Conservation (phyloP, 306 rosid species). For the Hippophae tibetana region DNA sequence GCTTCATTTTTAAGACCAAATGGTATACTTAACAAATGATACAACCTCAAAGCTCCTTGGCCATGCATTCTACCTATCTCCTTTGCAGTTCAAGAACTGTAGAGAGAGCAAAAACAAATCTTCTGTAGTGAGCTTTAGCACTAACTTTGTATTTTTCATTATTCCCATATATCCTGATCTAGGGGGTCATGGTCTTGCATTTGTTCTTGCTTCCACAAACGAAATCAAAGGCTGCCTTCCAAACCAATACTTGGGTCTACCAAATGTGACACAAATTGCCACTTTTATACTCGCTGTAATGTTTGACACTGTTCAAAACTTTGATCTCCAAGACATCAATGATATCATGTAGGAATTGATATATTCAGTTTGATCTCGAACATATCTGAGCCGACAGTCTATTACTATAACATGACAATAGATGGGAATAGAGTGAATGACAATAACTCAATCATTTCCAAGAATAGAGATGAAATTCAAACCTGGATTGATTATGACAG, state of each 20-base stretch:
- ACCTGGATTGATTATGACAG: slow-evolving; percentile 26
- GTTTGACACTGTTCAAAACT: slow-evolving; percentile 22
- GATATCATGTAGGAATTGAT: slow-evolving; percentile 25
- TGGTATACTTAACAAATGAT: slow-evolving; percentile 19
- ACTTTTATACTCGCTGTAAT: slow-evolving; percentile 17
- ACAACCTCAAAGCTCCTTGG: slow-evolving; percentile 17
- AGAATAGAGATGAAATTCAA: slow-evolving; percentile 21
- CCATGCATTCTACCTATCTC: slow-evolving; percentile 25
- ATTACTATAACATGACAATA: not conserved
- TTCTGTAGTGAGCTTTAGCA: slow-evolving; percentile 19
- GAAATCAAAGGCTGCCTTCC: slow-evolving; percentile 16
- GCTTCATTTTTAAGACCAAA: slow-evolving; percentile 11
- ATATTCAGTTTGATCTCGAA: slow-evolving; percentile 21
- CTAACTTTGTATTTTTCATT: slow-evolving; percentile 22
- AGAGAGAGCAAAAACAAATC: slow-evolving; percentile 7
- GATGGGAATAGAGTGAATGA: not conserved
- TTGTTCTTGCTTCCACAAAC: slow-evolving; percentile 13
- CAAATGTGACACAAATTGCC: slow-evolving; percentile 16
- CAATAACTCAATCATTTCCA: slow-evolving; percentile 7
- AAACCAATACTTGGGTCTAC: slow-evolving; percentile 26
- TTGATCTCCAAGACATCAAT: slow-evolving; percentile 20
- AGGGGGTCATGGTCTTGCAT: slow-evolving; percentile 25
- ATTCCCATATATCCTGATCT: slow-evolving; percentile 21
- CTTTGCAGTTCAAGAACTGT: slow-evolving; percentile 8
- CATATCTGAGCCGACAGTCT: slow-evolving; percentile 18